phyloP scores from a whole-genome alignment of 108 stramenopile genomes.

The Discostella stelligeroides region DNA sequence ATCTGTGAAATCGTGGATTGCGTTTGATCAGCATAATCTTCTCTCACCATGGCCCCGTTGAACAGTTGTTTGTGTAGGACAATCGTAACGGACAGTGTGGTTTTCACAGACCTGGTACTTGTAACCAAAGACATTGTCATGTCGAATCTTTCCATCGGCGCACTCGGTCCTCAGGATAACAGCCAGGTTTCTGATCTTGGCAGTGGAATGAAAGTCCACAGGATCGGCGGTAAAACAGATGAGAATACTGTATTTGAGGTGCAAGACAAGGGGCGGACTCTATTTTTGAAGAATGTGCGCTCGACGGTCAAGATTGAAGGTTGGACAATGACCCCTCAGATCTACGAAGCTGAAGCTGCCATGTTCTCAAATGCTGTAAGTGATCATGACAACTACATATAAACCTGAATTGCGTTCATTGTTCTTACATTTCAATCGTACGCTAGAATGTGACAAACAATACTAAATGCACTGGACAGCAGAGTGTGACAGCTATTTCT shows the following conservation, averaged over 20 bases:
- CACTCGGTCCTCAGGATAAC: constrained; percentile 26
- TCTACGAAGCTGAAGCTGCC: constrained; percentile 42
- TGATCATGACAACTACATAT: background rate
- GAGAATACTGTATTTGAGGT: constrained; percentile 60
- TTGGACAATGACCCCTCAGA: constrained; percentile 26
- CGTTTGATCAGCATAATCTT: background rate
- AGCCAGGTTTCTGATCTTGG: constrained; percentile 16
- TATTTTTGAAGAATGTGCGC: constrained; percentile 54
- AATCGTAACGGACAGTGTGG: constrained; percentile 38
- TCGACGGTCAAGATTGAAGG: constrained; percentile 51
- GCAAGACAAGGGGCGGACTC: constrained; percentile 40
- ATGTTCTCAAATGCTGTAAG: constrained; percentile 27
- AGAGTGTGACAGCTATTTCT: constrained; percentile 18
- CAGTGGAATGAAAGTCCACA: constrained; percentile 35
- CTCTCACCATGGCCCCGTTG: background rate
- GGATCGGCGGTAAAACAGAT: constrained; percentile 28
- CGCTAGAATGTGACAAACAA: constrained; percentile 16
- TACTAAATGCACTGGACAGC: constrained; percentile 13
- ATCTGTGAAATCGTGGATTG: too few relatives aligned
- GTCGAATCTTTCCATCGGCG: constrained; percentile 45
- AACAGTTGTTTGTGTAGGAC: constrained; percentile 57
- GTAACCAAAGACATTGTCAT: constrained; percentile 23
- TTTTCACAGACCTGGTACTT: constrained; percentile 24
- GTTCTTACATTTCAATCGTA: background rate
- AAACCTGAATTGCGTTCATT: background rate